Conservation (phyloP, 2,329 filamentous ascomycete species). For the Phialocephala sp. region DNA sequence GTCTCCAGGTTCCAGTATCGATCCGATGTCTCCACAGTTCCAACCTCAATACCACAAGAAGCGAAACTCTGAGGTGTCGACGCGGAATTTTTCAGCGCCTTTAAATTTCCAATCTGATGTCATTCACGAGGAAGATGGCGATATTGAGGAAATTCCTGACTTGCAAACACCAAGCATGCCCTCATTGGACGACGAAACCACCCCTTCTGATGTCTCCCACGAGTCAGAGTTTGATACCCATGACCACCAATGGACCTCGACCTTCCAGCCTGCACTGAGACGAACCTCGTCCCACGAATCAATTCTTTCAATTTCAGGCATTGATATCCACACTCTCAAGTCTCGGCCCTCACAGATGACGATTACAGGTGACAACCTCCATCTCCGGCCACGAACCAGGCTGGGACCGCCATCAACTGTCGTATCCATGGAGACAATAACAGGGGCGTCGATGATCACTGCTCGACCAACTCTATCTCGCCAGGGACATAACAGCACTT, state of each 20-base stretch:
- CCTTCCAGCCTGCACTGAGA: constrained; percentile 57
- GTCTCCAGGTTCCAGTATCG: constrained; percentile 79
- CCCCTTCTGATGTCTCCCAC: constrained; percentile 33
- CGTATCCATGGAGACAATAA: constrained; percentile 57
- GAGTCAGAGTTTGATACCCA: constrained; percentile 25
- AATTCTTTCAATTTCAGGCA: constrained; percentile 82
- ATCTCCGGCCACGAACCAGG: constrained; percentile 52
- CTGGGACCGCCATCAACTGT: constrained; percentile 50
- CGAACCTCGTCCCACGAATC: constrained; percentile 83
- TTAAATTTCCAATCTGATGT: constrained; percentile 45
- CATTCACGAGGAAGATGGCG: constrained; percentile 45
- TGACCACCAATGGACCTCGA: constrained; percentile 36
- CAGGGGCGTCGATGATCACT: constrained; percentile 58
- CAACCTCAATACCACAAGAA: constrained; percentile 59
- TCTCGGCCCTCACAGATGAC: constrained; percentile 77
- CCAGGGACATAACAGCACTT: constrained; percentile 55
- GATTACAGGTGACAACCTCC: constrained; percentile 53
- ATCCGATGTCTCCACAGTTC: constrained; percentile 69
- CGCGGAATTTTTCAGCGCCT: constrained; percentile 49
- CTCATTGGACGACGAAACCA: constrained; percentile 34
- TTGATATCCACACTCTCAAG: constrained; percentile 87
- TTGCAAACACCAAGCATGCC: constrained; percentile 32
- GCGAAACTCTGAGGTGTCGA: constrained; percentile 60
- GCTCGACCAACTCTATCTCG: constrained; percentile 61
- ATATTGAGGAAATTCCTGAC: constrained; percentile 39